Conservation (phyloP, 768 basidiomycete species). For the Lanmaoa pseudosensibilis region DNA sequence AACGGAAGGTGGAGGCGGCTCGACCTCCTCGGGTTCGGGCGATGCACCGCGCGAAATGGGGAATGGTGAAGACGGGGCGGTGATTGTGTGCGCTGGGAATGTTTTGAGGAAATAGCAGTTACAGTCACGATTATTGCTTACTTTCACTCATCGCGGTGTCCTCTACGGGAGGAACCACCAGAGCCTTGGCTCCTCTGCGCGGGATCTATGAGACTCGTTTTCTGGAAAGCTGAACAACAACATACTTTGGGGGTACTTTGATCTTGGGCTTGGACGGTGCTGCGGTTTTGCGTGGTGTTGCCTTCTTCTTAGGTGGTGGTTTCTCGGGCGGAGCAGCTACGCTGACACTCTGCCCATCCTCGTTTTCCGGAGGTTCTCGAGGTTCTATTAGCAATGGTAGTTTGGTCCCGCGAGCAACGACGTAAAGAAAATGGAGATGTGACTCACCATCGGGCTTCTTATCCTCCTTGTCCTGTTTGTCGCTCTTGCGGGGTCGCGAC, state of each 20-base stretch:
- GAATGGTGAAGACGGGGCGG: constrained; percentile 72
- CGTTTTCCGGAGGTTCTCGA: constrained; percentile 29
- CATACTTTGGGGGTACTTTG: constrained; percentile 34
- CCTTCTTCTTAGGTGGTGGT: constrained; percentile 50
- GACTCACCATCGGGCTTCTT: constrained; percentile 47
- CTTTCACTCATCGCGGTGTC: constrained; percentile 65
- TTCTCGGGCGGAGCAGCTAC: constrained; percentile 31
- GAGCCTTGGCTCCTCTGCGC: constrained; percentile 30
- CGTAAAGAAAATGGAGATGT: constrained; percentile 29
- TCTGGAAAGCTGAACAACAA: neutral
- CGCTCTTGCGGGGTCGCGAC: constrained; percentile 53
- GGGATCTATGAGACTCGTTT: constrained; percentile 5
- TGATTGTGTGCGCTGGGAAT: constrained; percentile 56
- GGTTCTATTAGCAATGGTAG: constrained; percentile 24
- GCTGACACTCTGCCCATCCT: constrained; percentile 20
- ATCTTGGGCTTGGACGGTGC: constrained; percentile 37
- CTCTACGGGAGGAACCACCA: constrained; percentile 42
- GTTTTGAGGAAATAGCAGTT: constrained; percentile 3
- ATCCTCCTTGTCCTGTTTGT: constrained; percentile 45
- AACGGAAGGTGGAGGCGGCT: constrained; percentile 31
- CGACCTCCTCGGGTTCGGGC: constrained; percentile 49
- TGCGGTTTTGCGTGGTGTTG: constrained; percentile 43
- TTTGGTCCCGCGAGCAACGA: constrained; percentile 6
- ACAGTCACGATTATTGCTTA: constrained; percentile 27
- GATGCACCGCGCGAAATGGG: constrained; percentile 39